These are phyloP conservation scores for Lipomyces oligophaga DNA, from an alignment of 805 yeast genomes.

Conservation along the genomic window DNA sequence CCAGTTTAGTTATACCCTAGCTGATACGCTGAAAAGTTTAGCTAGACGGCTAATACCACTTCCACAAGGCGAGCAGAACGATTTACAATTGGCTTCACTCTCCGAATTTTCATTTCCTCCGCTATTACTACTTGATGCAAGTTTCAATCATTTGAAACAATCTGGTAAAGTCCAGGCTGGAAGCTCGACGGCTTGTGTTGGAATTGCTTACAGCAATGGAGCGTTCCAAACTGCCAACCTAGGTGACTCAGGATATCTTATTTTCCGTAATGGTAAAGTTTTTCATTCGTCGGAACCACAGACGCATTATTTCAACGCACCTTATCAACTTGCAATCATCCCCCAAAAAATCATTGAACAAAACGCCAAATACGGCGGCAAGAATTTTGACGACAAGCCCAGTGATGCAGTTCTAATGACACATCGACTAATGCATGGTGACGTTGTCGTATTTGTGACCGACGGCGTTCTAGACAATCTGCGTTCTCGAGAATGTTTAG, in stretches of 20 bases:
- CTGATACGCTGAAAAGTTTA: conserved; percentile 50
- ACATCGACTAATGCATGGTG: conserved; percentile 65
- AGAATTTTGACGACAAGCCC: conserved; percentile 71
- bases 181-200: conserved; percentile 89
- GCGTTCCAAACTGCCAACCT: conserved; percentile 65
- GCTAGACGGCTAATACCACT: conserved; percentile 20
- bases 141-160: conserved; percentile 52
- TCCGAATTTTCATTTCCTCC: conserved; percentile 39
- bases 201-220: conserved; percentile 55
- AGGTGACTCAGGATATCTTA: conserved; percentile 94
- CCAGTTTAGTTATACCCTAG: conserved; percentile 77
- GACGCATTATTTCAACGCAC: conserved; percentile 86
- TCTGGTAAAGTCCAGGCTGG: conserved; percentile 76
- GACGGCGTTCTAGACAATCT: conserved; percentile 93
- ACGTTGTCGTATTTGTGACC: conserved; percentile 79
- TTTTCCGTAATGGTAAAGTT: conserved; percentile 63
- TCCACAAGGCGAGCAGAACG: conserved; percentile 8
- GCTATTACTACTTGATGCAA: conserved; percentile 48
- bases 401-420: conserved; percentile 60
- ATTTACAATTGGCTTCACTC: conserved; percentile 2
- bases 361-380: conserved; percentile 33
- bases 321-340: conserved; percentile 81
- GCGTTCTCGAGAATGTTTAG: conserved; percentile 63
- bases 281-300: conserved; percentile 69
- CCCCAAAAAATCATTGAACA: conserved; percentile 48